Conservation (phyloP, 306 rosid species). For the Glycine latifolia region DNA sequence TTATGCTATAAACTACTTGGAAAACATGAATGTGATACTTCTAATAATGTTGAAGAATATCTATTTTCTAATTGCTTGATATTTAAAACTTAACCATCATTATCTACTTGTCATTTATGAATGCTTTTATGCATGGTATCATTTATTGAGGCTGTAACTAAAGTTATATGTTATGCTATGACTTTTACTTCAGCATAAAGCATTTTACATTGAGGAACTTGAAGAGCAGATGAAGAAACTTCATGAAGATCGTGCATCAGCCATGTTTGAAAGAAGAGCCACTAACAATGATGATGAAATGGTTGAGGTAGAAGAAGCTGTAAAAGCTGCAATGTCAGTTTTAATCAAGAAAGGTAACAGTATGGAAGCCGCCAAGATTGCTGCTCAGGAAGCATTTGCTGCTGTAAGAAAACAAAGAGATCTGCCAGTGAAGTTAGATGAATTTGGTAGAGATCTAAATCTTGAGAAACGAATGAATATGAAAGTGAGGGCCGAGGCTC, state of each 20-base stretch:
- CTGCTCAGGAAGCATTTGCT: conserved; percentile 83
- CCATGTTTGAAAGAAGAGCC: conserved; percentile 74
- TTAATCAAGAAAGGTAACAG: conserved; percentile 73
- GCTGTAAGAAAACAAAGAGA: conserved; percentile 73
- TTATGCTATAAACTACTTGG: conserved; percentile 4
- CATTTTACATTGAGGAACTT: conserved; percentile 91
- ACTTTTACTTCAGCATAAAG: conserved; percentile 87
- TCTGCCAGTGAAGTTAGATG: conserved; percentile 84
- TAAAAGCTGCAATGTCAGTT: conserved; percentile 77
- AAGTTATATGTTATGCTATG: conserved; percentile 22
- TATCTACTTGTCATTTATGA: conserved; percentile 10
- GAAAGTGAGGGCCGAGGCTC: conserved; percentile 73
- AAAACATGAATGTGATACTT: conserved; percentile 19
- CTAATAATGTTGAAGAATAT: conserved; percentile 18
- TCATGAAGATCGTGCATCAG: conserved; percentile 82
- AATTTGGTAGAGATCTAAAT: conserved; percentile 91
- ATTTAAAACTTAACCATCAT: conserved; percentile 17
- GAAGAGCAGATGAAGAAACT: conserved; percentile 90
- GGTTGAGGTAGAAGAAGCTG: conserved; percentile 85
- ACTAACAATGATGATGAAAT: conserved; percentile 82
- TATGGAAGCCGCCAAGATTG: conserved; percentile 76
- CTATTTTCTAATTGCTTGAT: conserved; percentile 7
- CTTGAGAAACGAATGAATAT: conserved; percentile 84
- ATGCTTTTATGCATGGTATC: conserved; percentile 12
- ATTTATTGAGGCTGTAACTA: conserved; percentile 35